Evolutionary conservation across 192 early-diverging fungal genomes (phyloP), one percentile per base, ranked within the genome.

Genomic region (Lunasporangiospora selenospora): DNA sequence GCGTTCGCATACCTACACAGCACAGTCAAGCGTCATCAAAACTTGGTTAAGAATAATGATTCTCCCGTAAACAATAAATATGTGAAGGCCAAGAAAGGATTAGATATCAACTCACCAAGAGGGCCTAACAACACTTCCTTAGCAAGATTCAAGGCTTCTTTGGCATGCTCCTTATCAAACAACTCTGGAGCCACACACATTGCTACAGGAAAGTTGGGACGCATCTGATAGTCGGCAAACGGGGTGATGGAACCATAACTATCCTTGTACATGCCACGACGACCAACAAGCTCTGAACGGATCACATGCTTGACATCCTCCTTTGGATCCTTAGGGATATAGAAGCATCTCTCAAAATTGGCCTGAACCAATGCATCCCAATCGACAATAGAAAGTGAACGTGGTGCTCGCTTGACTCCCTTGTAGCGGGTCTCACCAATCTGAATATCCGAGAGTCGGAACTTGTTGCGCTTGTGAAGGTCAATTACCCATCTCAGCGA

Each of bases 251-350:
- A 82, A 9, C 85, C 90, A 27, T 85, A 83, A 0, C 87, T 88
- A 75, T 99, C 98, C 67, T 95, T 97, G 79, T 98, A 99, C 40
- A 99, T 95, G 34, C 93, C 96, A 7, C 94, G 89, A 37, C 92
- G 89, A 71, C 92, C 88, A 29, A 98, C 83, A 21, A 95, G 78
- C 47, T 82, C 73, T 0, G 81, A 64, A 26, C 81, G 65, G 18
- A 94, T 76, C 31, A 77, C 65, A 65, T 90, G 91, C 10, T 87
- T 36, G 3, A 59, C 51, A 49, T 96, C 93, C 6, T 92, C 76
- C 10, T 31, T 36, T 2, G 83, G 58, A 54, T 93, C 88, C 85
- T 60, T 37, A n/a, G 98, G 96, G n/a, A 99, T 80, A 83, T 89
- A 99, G 62, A 94, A 99, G 39, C 85, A 65, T 41, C 82, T 81